Percentiles rank a stretch among this genome's conserved stretches.
phyloP scores from a whole-genome alignment of 2,329 filamentous ascomycete species.

The Cercospora canescens region DNA sequence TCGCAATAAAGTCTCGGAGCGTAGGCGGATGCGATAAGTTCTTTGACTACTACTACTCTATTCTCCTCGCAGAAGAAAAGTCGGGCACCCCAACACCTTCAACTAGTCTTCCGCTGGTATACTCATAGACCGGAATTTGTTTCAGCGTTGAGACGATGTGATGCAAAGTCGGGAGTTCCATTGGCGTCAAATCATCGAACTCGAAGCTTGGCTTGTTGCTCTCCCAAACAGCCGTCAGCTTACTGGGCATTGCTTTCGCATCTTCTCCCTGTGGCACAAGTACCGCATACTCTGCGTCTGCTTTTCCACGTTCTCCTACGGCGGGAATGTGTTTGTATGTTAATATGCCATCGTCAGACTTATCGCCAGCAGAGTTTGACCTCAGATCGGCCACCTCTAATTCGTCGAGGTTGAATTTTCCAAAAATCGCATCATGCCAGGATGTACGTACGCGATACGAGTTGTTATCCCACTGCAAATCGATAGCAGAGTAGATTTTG shows the following conservation, averaged over 20 bases:
- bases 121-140: background rate
- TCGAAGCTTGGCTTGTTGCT: background rate
- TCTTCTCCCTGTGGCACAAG: background rate
- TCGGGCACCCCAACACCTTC: no score
- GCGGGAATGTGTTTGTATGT: slow-evolving; percentile 52
- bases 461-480: slow-evolving; percentile 16
- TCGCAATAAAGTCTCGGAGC: no score
- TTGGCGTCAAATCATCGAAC: background rate
- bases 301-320: slow-evolving; percentile 40
- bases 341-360: slow-evolving; percentile 22
- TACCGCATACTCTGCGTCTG: background rate
- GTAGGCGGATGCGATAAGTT: no score
- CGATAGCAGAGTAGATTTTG: slow-evolving; percentile 43
- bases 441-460: slow-evolving; percentile 17
- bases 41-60: no score
- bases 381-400: slow-evolving; percentile 14
- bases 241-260: background rate
- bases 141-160: background rate
- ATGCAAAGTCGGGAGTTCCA: background rate
- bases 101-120: background rate
- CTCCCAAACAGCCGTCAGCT: background rate
- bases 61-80: no score
- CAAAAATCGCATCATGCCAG: slow-evolving; percentile 23
- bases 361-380: slow-evolving; percentile 7
- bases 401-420: slow-evolving; percentile 15